phyloP scores from a whole-genome alignment of 306 rosid species.

The Vigna unguiculata region DNA sequence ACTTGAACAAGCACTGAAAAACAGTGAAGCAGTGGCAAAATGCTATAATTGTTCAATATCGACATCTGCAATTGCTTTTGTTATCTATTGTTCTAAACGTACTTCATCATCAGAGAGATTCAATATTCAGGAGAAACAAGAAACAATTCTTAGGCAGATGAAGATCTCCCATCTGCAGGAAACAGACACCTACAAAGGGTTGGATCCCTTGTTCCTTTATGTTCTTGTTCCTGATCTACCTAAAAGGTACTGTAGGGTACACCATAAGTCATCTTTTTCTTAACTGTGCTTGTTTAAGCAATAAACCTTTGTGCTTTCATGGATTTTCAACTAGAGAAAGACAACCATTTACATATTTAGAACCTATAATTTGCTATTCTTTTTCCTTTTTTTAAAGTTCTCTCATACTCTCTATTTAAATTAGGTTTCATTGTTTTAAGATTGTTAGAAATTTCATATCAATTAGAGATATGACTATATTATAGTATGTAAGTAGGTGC shows the following conservation, averaged over 20 bases:
- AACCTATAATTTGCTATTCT: constrained; percentile 6
- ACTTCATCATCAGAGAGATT: constrained; percentile 56
- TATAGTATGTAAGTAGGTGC: too few species aligned
- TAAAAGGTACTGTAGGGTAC: constrained; percentile 62
- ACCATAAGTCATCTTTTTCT: background rate
- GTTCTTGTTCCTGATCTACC: constrained; percentile 88
- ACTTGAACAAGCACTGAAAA: constrained; percentile 78
- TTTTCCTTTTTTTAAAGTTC: background rate
- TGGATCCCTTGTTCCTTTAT: constrained; percentile 71
- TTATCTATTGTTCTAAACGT: constrained; percentile 73
- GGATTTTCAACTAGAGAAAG: constrained; percentile 22
- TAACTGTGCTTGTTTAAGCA: constrained; percentile 28
- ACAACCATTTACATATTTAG: constrained; percentile 13
- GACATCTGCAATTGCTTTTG: constrained; percentile 66
- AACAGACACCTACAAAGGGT: constrained; percentile 44
- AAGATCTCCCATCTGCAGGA: constrained; percentile 51
- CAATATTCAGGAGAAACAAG: constrained; percentile 63
- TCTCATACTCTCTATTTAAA: constrained; percentile 31
- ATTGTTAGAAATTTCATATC: background rate
- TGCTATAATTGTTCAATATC: constrained; percentile 80
- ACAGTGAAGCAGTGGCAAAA: constrained; percentile 93
- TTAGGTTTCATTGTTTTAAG: constrained; percentile 13
- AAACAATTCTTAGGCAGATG: constrained; percentile 61
- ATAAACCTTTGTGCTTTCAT: background rate
- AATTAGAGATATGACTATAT: too few species aligned